Base-by-base conservation (phyloP, 2,329 filamentous ascomycete species). In the Claviceps spartinae region DNA sequence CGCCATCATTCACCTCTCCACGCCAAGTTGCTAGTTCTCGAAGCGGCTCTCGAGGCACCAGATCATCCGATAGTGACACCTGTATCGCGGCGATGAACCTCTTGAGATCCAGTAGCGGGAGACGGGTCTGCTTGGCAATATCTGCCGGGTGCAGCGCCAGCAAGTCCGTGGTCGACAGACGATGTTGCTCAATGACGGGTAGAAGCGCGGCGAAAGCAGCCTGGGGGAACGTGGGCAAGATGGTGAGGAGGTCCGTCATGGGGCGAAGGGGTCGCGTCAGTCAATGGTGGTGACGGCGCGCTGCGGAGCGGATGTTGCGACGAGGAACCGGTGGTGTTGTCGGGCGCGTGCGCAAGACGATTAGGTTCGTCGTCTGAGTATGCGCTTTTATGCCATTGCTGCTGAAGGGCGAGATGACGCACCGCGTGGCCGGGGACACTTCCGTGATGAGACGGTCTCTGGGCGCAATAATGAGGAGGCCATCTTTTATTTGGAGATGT, bases 241-340 rank as follows among this genome's bases (percentile, higher is more conserved):
- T 81, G 64, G 81, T 78, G 63, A 84, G 78, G 63, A 97, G 81
- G 79, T 97, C 91, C 62, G 83, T 88, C 88, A 94, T 94, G 71
- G 67, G 58, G 13, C 26, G 38, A 38, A 22, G 18, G 34, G 20
- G 41, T 11, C 16, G 41, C 9, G 41, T 14, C 13, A 22, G 41
- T 7, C 13, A 22, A 14, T 43, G 41, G 41, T 24, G 41, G 24
- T 43, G 40, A 18, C 9, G 40, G n/a, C 11, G n/a, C 20, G 38
- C 16, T 41, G 38, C 16, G 16, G 37, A 18, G 38, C 16, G 16
- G 37, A 18, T 41, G 38, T n/a, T 42, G 42, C 20, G 20, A 34
- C 9, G 30, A 34, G 30, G 9, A 34, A 34, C 30, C 30, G 30
- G 30, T 9, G 20, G 9, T 24, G 11, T 44, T 14, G 5, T 20